phyloP scores from a whole-genome alignment of 345 rosid species.

The Gynandropsis gynandra region DNA sequence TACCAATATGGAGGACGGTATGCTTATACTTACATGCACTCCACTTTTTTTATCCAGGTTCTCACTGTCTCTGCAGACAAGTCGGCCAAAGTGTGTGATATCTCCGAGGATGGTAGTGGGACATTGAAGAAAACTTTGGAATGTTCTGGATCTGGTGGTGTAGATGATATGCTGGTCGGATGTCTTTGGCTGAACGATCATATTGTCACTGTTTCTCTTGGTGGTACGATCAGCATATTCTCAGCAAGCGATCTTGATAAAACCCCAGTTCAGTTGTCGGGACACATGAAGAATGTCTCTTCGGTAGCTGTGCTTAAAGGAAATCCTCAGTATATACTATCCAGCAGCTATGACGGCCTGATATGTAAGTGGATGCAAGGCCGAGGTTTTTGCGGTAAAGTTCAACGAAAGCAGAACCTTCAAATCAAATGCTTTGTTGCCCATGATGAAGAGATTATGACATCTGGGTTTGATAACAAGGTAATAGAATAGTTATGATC shows the following conservation, averaged over 20 bases:
- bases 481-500: slow-evolving; percentile 31
- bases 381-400: slow-evolving; percentile 62
- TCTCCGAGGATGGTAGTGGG: no score
- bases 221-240: slow-evolving; percentile 77
- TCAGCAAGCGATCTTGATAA: slow-evolving; percentile 71
- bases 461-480: slow-evolving; percentile 90
- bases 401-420: slow-evolving; percentile 64
- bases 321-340: slow-evolving; percentile 50
- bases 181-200: slow-evolving; percentile 91
- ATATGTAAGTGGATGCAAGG: slow-evolving; percentile 88
- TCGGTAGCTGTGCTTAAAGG: slow-evolving; percentile 61
- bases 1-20: background rate
- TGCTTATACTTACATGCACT: slow-evolving; percentile 1
- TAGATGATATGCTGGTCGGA: slow-evolving; percentile 93
- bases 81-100: slow-evolving; percentile 91
- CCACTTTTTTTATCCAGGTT: slow-evolving; percentile 39
- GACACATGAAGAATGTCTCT: slow-evolving; percentile 81
- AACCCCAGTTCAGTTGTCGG: slow-evolving; percentile 58
- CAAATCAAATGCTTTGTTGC: slow-evolving; percentile 88
- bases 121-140: slow-evolving; percentile 56
- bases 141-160: slow-evolving; percentile 63
- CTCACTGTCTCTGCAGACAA: slow-evolving; percentile 94
- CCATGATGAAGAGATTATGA: slow-evolving; percentile 67
- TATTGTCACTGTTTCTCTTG: slow-evolving; percentile 85
- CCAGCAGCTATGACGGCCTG: slow-evolving; percentile 90